Conservation (phyloP, 352 stramenopile genomes). For the Phytophthora colocasiae region DNA sequence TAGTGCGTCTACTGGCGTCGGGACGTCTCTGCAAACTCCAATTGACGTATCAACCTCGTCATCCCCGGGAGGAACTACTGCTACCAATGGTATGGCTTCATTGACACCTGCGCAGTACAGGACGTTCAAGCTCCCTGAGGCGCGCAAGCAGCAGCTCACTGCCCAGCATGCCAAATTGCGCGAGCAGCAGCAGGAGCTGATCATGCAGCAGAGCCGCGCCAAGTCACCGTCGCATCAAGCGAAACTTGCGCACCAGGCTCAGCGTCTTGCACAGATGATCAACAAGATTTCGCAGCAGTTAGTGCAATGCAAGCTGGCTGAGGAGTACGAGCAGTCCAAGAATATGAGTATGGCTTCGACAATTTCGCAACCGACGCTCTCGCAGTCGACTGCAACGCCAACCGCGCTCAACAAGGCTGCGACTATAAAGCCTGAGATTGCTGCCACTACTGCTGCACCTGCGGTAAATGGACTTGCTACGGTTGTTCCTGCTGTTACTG, state of each 20-base stretch:
- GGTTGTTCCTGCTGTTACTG: slow-evolving; percentile 15
- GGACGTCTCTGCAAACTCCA: slow-evolving; percentile 50
- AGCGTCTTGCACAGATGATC: slow-evolving; percentile 83
- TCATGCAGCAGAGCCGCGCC: slow-evolving; percentile 73
- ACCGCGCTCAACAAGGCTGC: slow-evolving; percentile 48
- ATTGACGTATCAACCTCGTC: slow-evolving; percentile 53
- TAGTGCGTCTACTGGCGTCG: slow-evolving; percentile 32
- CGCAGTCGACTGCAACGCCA: slow-evolving; percentile 35
- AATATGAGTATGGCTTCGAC: slow-evolving; percentile 43
- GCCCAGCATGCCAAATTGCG: slow-evolving; percentile 75
- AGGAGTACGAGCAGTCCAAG: slow-evolving; percentile 82
- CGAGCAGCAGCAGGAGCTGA: slow-evolving; percentile 83
- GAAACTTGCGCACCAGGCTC: slow-evolving; percentile 77
- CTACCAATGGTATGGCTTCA: slow-evolving; percentile 37
- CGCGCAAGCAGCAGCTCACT: slow-evolving; percentile 73
- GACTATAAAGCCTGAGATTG: slow-evolving; percentile 41
- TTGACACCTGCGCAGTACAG: slow-evolving; percentile 77
- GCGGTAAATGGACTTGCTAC: slow-evolving; percentile 17
- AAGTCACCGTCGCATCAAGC: slow-evolving; percentile 76
- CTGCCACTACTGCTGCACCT: slow-evolving; percentile 17
- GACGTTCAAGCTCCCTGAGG: slow-evolving; percentile 75
- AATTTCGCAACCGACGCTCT: slow-evolving; percentile 27
- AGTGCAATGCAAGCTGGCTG: slow-evolving; percentile 81
- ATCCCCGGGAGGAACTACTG: slow-evolving; percentile 27
- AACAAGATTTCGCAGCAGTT: slow-evolving; percentile 89